Conservation (phyloP, 805 yeast species). For the Yueomyces sinensis region DNA sequence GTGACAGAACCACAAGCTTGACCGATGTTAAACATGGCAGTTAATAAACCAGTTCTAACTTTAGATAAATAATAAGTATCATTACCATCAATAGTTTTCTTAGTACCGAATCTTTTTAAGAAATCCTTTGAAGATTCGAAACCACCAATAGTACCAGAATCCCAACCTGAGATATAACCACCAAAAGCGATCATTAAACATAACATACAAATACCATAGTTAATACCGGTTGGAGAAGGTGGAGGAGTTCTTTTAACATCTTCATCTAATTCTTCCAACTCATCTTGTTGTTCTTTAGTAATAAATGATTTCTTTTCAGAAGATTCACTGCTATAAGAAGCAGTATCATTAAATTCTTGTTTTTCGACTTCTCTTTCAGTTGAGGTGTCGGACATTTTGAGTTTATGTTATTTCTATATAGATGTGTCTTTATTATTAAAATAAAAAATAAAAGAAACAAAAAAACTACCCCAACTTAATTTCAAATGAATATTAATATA, state of each 20-base stretch:
- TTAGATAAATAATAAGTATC: slow-evolving; percentile 28
- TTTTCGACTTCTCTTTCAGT: too few relatives aligned
- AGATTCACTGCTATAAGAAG: too few relatives aligned
- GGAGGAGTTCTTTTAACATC: background rate
- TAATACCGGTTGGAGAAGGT: slow-evolving; percentile 9
- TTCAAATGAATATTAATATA: too few relatives aligned
- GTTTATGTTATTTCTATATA: too few relatives aligned
- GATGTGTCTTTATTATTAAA: background rate
- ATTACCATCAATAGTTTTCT: slow-evolving; percentile 27
- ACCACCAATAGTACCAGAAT: slow-evolving; percentile 66
- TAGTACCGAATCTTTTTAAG: slow-evolving; percentile 36
- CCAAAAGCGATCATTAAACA: slow-evolving; percentile 42
- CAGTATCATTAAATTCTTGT: too few relatives aligned
- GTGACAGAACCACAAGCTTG: slow-evolving; percentile 62
- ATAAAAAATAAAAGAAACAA: background rate
- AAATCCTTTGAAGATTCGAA: slow-evolving; percentile 49
- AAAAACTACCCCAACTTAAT: too few relatives aligned
- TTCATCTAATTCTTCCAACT: too few relatives aligned
- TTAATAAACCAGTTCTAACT: slow-evolving; percentile 34
- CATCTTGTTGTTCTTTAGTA: too few relatives aligned
- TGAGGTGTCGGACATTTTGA: too few relatives aligned
- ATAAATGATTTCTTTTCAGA: too few relatives aligned
- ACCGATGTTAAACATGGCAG: slow-evolving; percentile 53
- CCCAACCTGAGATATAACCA: slow-evolving; percentile 63
- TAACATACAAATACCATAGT: slow-evolving; percentile 7